Evolutionary conservation across 257 asterid genomes (phyloP), one percentile per base, ranked within the genome.

Genomic region (Verbena officinalis): DNA sequence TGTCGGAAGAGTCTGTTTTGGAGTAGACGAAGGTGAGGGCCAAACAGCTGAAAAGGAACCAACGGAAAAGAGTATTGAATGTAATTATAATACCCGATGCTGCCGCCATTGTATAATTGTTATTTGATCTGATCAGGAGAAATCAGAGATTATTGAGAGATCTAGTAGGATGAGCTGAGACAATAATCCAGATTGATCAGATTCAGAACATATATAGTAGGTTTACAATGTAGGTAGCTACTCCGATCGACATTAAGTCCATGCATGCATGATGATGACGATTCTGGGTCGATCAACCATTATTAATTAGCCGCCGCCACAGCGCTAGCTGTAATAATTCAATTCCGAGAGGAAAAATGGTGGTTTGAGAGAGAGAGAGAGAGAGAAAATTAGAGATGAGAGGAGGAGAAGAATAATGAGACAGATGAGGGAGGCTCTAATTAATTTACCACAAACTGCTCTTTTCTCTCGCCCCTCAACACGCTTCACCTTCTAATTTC

Each of bases 1-100:
- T 67, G n/a, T 69, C 68, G 15, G 59, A 17, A 30, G 62, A 27
- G 24, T 69, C 68, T 27, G 74, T 69, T 50, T 51, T 24, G 42
- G 68, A 40, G 31, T 27, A 44, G 62, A 60, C 74, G 11, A 69
- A 59, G 22, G 24, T 59, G 49, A 55, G 49, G 20, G 36, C 52
- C 13, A 40, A 24, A 4, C 33, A 50, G 44, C 62, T 23, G 55
- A 69, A 33, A 59, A 59, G 45, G 20, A 59, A 55, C 49, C 63
- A 69, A 59, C 54, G 27, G 11, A 54, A 42, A 15, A 53, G 39
- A 51, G 34, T 52, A 23, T n/a, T 42, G 3, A 3, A 3, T 11
- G 2, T 36, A 9, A 36, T 36, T 2, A 36, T 36, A 36, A 36
- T 36, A 36, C 9, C 40, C 40, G 40, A 36, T 9, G 40, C 3